Percentiles rank a stretch among this genome's conserved stretches.
Evolutionary conservation across 352 stramenopile genomes (phyloP).

Genomic region (Phytophthora sojae): DNA sequence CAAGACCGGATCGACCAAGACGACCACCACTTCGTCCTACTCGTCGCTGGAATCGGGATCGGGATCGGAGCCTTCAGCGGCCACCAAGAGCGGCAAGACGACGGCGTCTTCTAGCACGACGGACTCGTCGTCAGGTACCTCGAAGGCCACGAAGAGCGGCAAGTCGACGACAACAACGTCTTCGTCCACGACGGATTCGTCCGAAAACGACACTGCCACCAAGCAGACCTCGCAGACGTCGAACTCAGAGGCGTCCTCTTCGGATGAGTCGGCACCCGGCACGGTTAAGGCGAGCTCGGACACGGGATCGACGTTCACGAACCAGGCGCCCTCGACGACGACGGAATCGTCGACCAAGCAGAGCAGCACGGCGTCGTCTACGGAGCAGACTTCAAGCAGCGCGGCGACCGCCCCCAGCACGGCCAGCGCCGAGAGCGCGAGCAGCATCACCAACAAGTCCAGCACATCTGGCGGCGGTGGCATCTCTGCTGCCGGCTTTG

Average conservation of each 20-base stretch:
- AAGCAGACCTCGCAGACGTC: conserved; percentile 14
- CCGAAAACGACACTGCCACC: conserved; percentile 3
- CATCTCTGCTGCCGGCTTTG: conserved; percentile 66
- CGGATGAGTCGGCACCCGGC: conserved; percentile 27
- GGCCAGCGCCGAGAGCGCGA: conserved; percentile 13
- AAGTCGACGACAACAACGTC: conserved; percentile 12
- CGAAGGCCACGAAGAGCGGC: conserved; percentile 10
- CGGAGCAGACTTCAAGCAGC: conserved; percentile 10
- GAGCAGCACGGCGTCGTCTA: conserved; percentile 9
- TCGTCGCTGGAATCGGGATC: not conserved
- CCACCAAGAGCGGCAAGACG: conserved; percentile 16
- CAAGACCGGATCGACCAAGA: conserved; percentile 14
- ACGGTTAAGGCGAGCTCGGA: conserved; percentile 51
- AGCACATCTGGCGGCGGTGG: conserved; percentile 21
- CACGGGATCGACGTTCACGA: conserved; percentile 42
- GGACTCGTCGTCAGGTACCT: conserved; percentile 3
- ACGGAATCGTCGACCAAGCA: conserved; percentile 27
- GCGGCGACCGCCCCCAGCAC: conserved; percentile 7
- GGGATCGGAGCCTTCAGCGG: not conserved
- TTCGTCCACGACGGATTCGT: conserved; percentile 18
- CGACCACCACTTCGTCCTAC: not conserved
- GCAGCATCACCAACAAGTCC: conserved; percentile 56
- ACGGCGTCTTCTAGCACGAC: conserved; percentile 14
- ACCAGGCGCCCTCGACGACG: conserved; percentile 27
- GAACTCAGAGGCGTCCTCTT: not conserved